phyloP scores from a whole-genome alignment of 768 basidiomycete species.

The Pulveroboletus sp. region DNA sequence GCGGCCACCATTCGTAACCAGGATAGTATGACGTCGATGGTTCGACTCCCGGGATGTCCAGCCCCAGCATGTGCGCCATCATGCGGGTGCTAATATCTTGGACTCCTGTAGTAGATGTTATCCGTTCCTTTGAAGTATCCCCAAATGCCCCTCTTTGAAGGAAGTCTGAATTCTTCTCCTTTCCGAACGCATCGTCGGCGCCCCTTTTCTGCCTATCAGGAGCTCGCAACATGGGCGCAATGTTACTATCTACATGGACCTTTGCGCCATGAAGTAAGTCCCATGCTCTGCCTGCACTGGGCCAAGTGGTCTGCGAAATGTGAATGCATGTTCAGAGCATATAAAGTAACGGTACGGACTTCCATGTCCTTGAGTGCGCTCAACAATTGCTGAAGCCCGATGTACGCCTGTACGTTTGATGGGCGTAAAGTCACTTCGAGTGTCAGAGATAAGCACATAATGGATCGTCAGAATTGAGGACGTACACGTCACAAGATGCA shows the following conservation, averaged over 20 bases:
- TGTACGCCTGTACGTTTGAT: conserved; percentile 63
- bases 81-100: conserved; percentile 63
- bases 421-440: conserved; percentile 66
- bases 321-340: conserved; percentile 10
- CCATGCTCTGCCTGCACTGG: conserved; percentile 63
- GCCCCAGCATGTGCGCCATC: conserved; percentile 71
- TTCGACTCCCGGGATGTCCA: conserved; percentile 59
- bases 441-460: conserved; percentile 11
- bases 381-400: conserved; percentile 65
- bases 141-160: conserved; percentile 41
- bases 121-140: conserved; percentile 23
- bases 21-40: conserved; percentile 50
- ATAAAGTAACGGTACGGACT: conserved; percentile 35
- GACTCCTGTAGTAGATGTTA: conserved; percentile 38
- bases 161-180: conserved; percentile 47
- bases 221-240: conserved; percentile 35
- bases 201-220: conserved; percentile 53
- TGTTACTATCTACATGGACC: conserved; percentile 45
- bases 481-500: conserved; percentile 76
- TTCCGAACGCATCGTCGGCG: conserved; percentile 63
- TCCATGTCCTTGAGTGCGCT: conserved; percentile 64
- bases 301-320: conserved; percentile 57
- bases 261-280: conserved; percentile 67
- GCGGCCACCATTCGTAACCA: conserved; percentile 70
- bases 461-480: conserved; percentile 4